Evolutionary conservation across 805 yeast species (phyloP), one percentile per base, ranked within the genome.

Genomic region (Hanseniaspora hatyaiensis): DNA sequence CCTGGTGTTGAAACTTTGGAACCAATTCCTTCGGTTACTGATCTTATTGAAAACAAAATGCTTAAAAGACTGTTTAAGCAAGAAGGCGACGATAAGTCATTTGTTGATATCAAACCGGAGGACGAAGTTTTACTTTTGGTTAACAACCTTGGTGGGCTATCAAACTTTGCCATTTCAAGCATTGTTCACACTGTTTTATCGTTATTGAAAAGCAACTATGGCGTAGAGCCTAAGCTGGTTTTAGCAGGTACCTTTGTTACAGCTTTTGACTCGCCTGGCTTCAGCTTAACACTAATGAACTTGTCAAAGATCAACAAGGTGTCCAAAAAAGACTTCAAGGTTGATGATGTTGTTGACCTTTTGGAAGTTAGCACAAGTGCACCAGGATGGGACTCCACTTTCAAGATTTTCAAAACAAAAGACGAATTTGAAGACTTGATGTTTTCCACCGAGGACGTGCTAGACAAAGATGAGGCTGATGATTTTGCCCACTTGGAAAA

Each of bases 251-350:
- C 89, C 31, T 78, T 82, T 60, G 88, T 86, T 62, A 85, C 96
- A 2, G 86, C 96, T 0, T 73, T 89, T 52, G 85, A 84, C 61
- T 89, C 95, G 15, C 92, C 94, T 9, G 97, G 97, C 1, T 85
- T 88, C 62, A 79, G 92, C 32, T 71, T 89, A 52, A 84, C 96
- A 3, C 66, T 88, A 44, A 68, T 89, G 55, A 87, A 86, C 59
- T 76, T 75, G 33, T 63, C 84, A 1, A 70, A 71, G 32, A 72
- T 79, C 3, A 65, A 72, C 13, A 54, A 64, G 41, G 50, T 57
- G 46, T 40, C 59, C 42, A 65, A 69, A n/a, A 50, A 56, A 6
- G 65, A 64, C 32, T 63, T 55, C 4, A 65, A 61, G 9, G 53
- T 63, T 39, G 53, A 61, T 9, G 65, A 74, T 20, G 60, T 85